Evolutionary conservation across 768 basidiomycete species (phyloP).

Genomic region (Chalciporus pseudorubinellus): DNA sequence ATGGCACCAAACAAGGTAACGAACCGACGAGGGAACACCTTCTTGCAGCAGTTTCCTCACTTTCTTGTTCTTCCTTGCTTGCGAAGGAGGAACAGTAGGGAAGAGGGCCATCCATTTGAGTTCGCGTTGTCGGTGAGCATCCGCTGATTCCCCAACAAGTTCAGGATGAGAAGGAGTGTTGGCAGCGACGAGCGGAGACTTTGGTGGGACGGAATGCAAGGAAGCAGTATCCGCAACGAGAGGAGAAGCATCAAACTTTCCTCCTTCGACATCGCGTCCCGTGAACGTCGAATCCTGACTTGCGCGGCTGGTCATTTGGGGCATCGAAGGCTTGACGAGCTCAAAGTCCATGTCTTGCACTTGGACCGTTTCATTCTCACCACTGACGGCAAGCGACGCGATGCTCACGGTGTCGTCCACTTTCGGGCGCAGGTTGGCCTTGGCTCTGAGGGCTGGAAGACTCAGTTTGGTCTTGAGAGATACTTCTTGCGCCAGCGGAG

Average conservation of each 20-base stretch:
- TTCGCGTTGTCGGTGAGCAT: constrained; percentile 75
- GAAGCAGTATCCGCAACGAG: constrained; percentile 43
- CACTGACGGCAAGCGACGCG: constrained; percentile 20
- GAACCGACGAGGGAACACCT: constrained; percentile 79
- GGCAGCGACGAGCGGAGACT: constrained; percentile 23
- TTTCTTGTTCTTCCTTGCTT: constrained; percentile 78
- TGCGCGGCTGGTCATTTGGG: constrained; percentile 39
- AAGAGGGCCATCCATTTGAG: constrained; percentile 71
- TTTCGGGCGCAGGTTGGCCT: constrained; percentile 25
- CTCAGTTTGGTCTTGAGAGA: constrained; percentile 62
- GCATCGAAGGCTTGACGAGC: constrained; percentile 61
- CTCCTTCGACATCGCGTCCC: constrained; percentile 20
- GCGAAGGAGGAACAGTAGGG: constrained; percentile 51
- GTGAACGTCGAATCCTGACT: constrained; percentile 56
- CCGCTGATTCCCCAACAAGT: constrained; percentile 28
- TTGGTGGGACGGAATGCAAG: constrained; percentile 32
- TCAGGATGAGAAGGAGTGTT: constrained; percentile 12
- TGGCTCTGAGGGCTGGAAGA: constrained; percentile 61
- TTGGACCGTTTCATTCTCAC: constrained; percentile 59
- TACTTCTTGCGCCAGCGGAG: constrained; percentile 28
- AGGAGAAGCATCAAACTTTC: constrained; percentile 18
- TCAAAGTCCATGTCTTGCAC: constrained; percentile 83
- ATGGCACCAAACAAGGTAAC: constrained; percentile 83
- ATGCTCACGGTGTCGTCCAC: constrained; percentile 32
- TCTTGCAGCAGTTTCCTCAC: constrained; percentile 69